A percentile compares a stretch with the other conserved stretches of the same genome.
Conservation (phyloP, 257 asterid species). For the Solanum rostratum region DNA sequence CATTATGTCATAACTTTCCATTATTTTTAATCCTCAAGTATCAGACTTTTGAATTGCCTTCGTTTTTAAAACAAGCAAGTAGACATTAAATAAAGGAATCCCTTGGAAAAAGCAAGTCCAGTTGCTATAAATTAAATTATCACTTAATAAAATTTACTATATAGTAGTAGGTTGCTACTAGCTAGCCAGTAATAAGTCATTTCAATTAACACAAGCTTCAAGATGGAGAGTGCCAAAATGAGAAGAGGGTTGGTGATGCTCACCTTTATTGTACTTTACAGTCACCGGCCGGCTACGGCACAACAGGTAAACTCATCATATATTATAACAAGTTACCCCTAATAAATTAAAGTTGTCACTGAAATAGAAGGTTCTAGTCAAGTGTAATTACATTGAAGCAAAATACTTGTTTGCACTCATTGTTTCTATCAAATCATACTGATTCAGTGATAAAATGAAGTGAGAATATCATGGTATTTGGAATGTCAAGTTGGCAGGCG, state of each 20-base stretch:
- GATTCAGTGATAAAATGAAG: background rate
- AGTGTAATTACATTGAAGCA: background rate
- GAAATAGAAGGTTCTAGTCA: background rate
- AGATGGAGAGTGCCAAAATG: background rate
- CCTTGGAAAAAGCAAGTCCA: background rate
- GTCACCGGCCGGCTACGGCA: background rate
- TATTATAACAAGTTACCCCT: background rate
- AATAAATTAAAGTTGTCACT: background rate
- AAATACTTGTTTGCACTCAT: background rate
- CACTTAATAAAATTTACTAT: background rate
- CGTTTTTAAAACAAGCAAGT: background rate
- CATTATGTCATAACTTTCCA: background rate
- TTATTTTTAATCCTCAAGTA: no score
- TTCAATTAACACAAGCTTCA: background rate
- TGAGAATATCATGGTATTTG: no score
- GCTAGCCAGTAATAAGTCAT: background rate
- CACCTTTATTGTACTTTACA: background rate
- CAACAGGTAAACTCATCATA: background rate
- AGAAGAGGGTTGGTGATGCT: background rate
- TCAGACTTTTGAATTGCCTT: background rate
- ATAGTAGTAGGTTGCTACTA: background rate
- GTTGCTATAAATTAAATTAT: background rate
- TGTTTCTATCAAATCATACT: background rate
- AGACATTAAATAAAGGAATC: background rate
- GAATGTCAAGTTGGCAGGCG: no score